Base-by-base conservation (phyloP, 2,329 filamentous ascomycete species). In the Sarocladiaceae sp. region DNA sequence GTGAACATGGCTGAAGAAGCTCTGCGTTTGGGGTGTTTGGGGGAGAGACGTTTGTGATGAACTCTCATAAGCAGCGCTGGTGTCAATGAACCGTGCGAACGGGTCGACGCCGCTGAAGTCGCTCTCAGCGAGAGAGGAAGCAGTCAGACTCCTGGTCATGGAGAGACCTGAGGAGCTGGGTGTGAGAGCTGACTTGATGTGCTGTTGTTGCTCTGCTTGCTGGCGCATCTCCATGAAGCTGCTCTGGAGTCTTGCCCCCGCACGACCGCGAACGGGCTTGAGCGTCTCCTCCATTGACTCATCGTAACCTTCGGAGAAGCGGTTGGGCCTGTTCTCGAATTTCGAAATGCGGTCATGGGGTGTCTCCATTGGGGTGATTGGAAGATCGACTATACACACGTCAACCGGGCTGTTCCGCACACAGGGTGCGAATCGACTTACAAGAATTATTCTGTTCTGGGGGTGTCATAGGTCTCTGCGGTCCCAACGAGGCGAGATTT, bases 251-350 rank as follows among this genome's bases (percentile, higher is more conserved):
- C 57, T 80, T 7, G 47, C 47, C 8, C 31, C 20, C 18, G 26
- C 47, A n/a, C 47, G 47, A 25, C 29, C 29, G 15, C 47, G 47
- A 23, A 50, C 29, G 26, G 82, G 82, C 68, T 84, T 85, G 59
- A 86, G 74, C 0, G 82, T 85, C 65, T 84, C 81, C 61, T 85
- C 82, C 78, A 84, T 82, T 13, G 81, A 84, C 65, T 82, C 81
- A 59, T 86, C 83, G 57, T 83, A 84, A 42, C 74, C 75, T 23
- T 84, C 80, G 2, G 76, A 65, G 61, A 86, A 86, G 51, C 86
- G 68, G 58, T 66, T 71, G 2, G 71, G 71, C 3, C 67, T 66
- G 15, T 66, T 57, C 44, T 71, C 64, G 33, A 73, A 69, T 67
- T 77, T 76, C 40, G 65, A 60, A 37, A 70, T 59, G 48, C 71